phyloP scores from a whole-genome alignment of 805 yeast genomes.

The Yarrowia keelungensis region DNA sequence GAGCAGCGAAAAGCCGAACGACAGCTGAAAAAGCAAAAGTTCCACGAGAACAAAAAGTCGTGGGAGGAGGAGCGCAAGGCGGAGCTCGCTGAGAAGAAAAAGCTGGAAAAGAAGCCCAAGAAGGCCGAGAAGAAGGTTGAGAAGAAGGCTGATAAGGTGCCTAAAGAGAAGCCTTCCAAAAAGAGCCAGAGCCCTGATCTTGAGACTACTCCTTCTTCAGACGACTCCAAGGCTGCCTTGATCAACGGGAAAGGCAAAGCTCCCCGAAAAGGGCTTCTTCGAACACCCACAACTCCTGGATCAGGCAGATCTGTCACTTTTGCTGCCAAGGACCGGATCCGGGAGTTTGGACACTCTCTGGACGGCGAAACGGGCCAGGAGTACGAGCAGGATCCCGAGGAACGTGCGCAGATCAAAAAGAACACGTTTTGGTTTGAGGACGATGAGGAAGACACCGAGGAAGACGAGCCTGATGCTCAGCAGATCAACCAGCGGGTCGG shows the following conservation, averaged over 20 bases:
- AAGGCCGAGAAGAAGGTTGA: background rate
- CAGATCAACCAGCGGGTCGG: background rate
- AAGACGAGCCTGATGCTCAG: background rate
- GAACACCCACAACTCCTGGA: background rate
- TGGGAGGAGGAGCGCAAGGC: slow-evolving; percentile 13
- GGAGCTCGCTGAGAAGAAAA: background rate
- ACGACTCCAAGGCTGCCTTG: background rate
- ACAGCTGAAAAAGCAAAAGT: slow-evolving; percentile 25
- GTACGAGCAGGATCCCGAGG: slow-evolving; percentile 29
- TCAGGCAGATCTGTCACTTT: slow-evolving; percentile 39
- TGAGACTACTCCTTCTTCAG: too few relatives aligned
- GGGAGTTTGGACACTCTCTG: slow-evolving; percentile 21
- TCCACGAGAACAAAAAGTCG: background rate
- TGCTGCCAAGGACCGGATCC: slow-evolving; percentile 41
- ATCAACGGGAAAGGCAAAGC: background rate
- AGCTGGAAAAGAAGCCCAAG: slow-evolving; percentile 3
- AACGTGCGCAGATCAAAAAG: slow-evolving; percentile 47
- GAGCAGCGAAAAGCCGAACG: slow-evolving; percentile 28
- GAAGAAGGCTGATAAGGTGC: background rate
- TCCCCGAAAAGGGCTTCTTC: background rate
- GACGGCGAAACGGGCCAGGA: slow-evolving; percentile 12
- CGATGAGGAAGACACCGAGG: slow-evolving; percentile 23
- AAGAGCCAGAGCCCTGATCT: too few relatives aligned
- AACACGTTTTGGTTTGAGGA: slow-evolving; percentile 53
- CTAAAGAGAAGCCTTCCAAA: too few relatives aligned